Base-by-base conservation (phyloP, 169 alveolate genomes). In the Plasmodium reichenowi region DNA sequence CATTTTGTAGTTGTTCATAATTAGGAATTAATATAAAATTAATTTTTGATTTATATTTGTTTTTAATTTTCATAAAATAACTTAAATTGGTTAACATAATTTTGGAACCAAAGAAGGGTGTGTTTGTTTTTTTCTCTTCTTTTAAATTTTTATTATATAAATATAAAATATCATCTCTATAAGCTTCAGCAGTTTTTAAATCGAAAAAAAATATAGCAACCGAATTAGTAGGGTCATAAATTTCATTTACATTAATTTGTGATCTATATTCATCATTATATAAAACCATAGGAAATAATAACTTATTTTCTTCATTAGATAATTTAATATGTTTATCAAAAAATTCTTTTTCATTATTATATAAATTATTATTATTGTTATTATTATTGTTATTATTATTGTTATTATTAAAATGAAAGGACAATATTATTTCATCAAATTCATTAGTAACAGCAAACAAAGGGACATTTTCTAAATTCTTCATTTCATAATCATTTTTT, bases 111-210 rank as follows among this genome's bases (percentile, higher is more conserved):
- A 78, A 78, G 47, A 78, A 78, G 5, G 67, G 22, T 20, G 50
- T 78, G 67, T 78, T 64, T 13, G 64, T 78, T 48, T 62, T 76
- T 76, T 76, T 76, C 47, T 38, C 47, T 50, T 78, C 89, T n/a
- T 64, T 78, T 78, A 78, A 59, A 64, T 78, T 78, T 78, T 78
- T 78, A 50, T 64, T 78, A 66, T 17, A 78, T 32, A 78, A 66
- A 59, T 78, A 45, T 64, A 67, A 13, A 48, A 78, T 78, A 7
- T 78, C 89, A 52, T 78, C 89, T 78, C 26, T 78, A 47, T 78
- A 78, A n/a, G 89, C 89, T 78, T 78, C 89, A 22, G 89, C 89
- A 29, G 89, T 78, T 78, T 78, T 78, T 47, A 78, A 2, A 29
- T 78, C 89, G 47, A 78, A 78, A 58, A 78, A 78, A 66, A 78